A percentile compares a stretch with the other conserved stretches of the same genome.
Conservation (phyloP, 2,329 filamentous ascomycete species). For the Akanthomyces dipterigenus region DNA sequence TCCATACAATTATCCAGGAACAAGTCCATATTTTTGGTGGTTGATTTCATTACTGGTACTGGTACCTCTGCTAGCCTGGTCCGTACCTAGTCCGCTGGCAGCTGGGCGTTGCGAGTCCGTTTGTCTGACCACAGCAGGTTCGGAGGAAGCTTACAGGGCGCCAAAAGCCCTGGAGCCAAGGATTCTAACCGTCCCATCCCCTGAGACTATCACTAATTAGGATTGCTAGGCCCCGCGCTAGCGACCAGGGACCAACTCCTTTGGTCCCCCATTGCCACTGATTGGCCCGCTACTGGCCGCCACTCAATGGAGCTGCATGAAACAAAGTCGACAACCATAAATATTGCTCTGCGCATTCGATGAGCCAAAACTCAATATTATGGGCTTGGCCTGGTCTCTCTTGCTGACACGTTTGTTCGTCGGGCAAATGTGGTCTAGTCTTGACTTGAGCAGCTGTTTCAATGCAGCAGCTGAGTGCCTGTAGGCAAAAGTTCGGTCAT, state of each 20-base stretch:
- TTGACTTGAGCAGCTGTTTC: too few relatives aligned
- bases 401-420: neutral
- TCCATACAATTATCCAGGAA: neutral
- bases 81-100: too few relatives aligned
- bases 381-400: neutral
- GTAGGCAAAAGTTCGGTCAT: neutral
- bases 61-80: neutral
- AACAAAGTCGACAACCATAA: constrained; percentile 7
- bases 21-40: neutral
- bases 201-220: constrained; percentile 6
- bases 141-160: neutral
- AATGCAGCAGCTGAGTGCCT: neutral
- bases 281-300: neutral
- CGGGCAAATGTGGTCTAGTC: neutral
- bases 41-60: neutral
- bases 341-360: neutral
- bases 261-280: neutral
- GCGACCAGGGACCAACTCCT: constrained; percentile 1
- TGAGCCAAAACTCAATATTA: neutral
- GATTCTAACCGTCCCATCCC: neutral
- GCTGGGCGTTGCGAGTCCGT: neutral
- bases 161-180: neutral
- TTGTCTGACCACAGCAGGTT: neutral
- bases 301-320: constrained; percentile 1
- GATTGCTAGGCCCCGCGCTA: neutral